Evolutionary conservation across 495 filamentous ascomycete genomes (phyloP).

Genomic region (Pyrenula massariospora): DNA sequence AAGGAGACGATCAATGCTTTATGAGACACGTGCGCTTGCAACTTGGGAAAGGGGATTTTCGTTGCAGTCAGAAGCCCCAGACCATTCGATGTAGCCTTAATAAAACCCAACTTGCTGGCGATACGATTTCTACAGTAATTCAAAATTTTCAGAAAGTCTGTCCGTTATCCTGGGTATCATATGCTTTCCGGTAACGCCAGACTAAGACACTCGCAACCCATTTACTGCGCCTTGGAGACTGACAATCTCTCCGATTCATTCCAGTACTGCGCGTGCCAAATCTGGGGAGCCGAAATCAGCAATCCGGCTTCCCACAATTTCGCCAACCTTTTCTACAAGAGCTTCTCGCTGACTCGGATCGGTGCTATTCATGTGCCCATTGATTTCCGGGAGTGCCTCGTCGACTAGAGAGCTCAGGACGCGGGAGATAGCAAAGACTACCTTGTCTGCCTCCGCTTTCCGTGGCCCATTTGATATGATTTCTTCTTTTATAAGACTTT

Average conservation of each 20-base stretch:
- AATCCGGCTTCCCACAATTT: slow-evolving; percentile 40
- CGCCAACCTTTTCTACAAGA: slow-evolving; percentile 48
- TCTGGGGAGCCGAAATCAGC: slow-evolving; percentile 33
- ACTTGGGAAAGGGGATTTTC: too few relatives aligned
- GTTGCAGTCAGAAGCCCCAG: too few relatives aligned
- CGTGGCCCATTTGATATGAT: slow-evolving; percentile 39
- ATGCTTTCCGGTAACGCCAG: background rate
- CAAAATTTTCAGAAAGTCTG: too few relatives aligned
- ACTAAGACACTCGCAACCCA: background rate
- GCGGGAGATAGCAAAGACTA: slow-evolving; percentile 48
- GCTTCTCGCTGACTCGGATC: slow-evolving; percentile 40
- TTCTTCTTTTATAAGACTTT: slow-evolving; percentile 58
- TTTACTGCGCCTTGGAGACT: background rate
- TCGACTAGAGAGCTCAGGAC: slow-evolving; percentile 40
- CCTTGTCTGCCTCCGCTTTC: slow-evolving; percentile 47
- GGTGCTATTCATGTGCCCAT: slow-evolving; percentile 33
- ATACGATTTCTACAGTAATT: too few relatives aligned
- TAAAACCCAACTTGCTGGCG: too few relatives aligned
- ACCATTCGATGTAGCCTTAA: too few relatives aligned
- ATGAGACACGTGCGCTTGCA: background rate
- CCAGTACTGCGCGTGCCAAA: slow-evolving; percentile 24
- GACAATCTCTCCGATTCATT: background rate
- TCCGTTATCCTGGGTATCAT: background rate
- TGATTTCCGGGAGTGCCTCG: slow-evolving; percentile 21
- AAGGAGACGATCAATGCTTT: background rate